Evolutionary conservation across 169 alveolate species (phyloP), one percentile per base, ranked within the genome.

Genomic region (Prorocentrum cordatum): DNA sequence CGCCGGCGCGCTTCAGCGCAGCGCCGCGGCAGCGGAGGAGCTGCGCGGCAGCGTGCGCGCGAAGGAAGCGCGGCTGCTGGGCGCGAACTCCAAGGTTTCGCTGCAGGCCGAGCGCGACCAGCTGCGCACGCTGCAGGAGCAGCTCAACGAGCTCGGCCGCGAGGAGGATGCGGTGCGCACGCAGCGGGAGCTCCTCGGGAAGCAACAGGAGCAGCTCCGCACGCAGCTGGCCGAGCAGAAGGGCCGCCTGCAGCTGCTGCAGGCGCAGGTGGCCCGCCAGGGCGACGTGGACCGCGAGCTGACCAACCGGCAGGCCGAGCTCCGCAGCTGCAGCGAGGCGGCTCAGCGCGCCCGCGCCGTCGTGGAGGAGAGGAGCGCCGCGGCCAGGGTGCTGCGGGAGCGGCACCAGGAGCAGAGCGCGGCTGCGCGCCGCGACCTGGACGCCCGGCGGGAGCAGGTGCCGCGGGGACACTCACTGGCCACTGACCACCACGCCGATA

Each of bases 21-120:
- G 61, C 22, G 33, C 73, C 27, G 38, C 32, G 31, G 45, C 80
- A 2, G 77, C 62, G 79, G 90, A 80, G 50, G 90, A 80, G 47
- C 61, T 80, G 90, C 77, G 79, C 6, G 79, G 36, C 18, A 66
- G 70, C 3, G 90, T 80, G 32, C 79, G 90, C 12, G 71, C 72
- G 68, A 80, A 80, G 31, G 90, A 80, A 31, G 90, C 90, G 39
- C 58, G 90, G 16, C 42, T 80, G 26, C 79, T 80, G 12, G 90
- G 90, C 12, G 90, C 90, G 32, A 80, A 80, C 45, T 80, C 90
- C 77, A 80, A 80, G 24, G 90, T 80, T 22, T 80, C 90, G 26
- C 79, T 80, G 72, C 90, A 80, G 79, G 83, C 72, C 38, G 91
- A 83, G 64, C 64, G 91, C 6, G 91, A 83, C 61, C 72, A 83